Evolutionary conservation across 805 yeast genomes (phyloP).

Genomic region (Starmerella stellata): DNA sequence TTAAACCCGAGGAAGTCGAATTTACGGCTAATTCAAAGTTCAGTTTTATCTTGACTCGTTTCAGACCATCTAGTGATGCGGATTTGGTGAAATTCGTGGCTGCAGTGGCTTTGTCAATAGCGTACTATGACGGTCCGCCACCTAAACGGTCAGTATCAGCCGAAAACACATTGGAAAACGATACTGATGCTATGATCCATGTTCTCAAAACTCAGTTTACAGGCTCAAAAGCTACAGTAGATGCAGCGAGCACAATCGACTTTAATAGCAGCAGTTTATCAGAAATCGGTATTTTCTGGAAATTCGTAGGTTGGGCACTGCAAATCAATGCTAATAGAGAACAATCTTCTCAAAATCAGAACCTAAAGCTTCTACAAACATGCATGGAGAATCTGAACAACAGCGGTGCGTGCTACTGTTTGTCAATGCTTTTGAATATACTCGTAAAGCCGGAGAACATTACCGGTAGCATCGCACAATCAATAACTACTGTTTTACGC

Average conservation of each 20-base stretch:
- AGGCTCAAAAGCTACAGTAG: not conserved
- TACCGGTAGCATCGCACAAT: not conserved
- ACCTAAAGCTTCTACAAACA: constrained; percentile 1
- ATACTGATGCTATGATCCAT: not conserved
- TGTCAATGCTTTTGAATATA: not conserved
- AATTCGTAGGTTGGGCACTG: not conserved
- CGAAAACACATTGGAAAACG: not conserved
- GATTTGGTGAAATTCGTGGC: constrained; percentile 4
- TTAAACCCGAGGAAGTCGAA: constrained; percentile 8
- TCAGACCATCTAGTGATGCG: constrained; percentile 11
- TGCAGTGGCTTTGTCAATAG: constrained; percentile 2
- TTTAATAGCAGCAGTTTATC: not conserved
- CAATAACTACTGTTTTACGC: not conserved
- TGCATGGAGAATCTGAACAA: not conserved
- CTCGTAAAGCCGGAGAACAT: not conserved
- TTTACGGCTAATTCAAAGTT: constrained; percentile 3
- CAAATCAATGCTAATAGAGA: not conserved
- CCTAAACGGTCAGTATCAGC: not conserved
- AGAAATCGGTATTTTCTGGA: not conserved
- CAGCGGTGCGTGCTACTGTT: constrained; percentile 8
- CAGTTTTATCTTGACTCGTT: not conserved
- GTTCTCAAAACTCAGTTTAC: not conserved
- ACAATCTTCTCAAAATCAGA: not conserved
- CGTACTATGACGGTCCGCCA: not conserved
- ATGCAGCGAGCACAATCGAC: constrained; percentile 1